phyloP scores from a whole-genome alignment of 225 moss, liverwort and hornwort species.

The Thuidium tamariscinum region DNA sequence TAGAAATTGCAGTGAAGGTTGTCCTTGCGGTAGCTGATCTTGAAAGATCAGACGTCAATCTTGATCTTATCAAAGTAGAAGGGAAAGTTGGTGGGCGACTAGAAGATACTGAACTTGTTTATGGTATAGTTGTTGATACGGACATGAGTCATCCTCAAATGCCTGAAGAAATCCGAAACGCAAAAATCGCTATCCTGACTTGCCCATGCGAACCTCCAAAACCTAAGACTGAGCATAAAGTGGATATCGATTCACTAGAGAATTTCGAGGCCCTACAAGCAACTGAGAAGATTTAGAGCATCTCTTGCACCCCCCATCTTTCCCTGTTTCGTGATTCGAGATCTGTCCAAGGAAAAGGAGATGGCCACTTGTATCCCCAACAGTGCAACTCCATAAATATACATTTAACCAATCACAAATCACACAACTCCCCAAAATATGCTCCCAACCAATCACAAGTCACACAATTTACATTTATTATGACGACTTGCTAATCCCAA shows the following conservation, averaged over 20 bases:
- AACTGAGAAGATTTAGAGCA: slow-evolving; percentile 86
- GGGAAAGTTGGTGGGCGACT: slow-evolving; percentile 95
- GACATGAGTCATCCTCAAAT: slow-evolving; percentile 99
- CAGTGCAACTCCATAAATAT: too few relatives aligned
- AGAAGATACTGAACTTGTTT: slow-evolving; percentile 95
- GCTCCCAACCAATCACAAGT: too few relatives aligned
- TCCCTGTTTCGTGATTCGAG: too few relatives aligned
- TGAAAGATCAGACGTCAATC: slow-evolving; percentile 90
- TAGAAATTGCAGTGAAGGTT: slow-evolving; percentile 96
- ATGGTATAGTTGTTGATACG: slow-evolving; percentile 97
- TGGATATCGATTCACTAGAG: slow-evolving; percentile 96
- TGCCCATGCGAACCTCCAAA: slow-evolving; percentile 97
- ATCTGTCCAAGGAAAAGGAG: too few relatives aligned
- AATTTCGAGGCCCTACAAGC: slow-evolving; percentile 87
- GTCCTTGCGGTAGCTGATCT: slow-evolving; percentile 96
- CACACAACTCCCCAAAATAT: too few relatives aligned
- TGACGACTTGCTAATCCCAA: too few relatives aligned
- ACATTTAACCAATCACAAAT: too few relatives aligned
- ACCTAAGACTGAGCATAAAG: slow-evolving; percentile 99
- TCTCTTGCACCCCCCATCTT: too few relatives aligned
- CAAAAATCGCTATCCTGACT: slow-evolving; percentile 90
- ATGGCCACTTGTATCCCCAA: too few relatives aligned
- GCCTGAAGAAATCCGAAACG: slow-evolving; percentile 86
- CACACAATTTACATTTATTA: too few relatives aligned
- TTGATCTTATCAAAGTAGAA: slow-evolving; percentile 97